Conservation (phyloP, 495 filamentous ascomycete species). For the Tetracladium setigerum region DNA sequence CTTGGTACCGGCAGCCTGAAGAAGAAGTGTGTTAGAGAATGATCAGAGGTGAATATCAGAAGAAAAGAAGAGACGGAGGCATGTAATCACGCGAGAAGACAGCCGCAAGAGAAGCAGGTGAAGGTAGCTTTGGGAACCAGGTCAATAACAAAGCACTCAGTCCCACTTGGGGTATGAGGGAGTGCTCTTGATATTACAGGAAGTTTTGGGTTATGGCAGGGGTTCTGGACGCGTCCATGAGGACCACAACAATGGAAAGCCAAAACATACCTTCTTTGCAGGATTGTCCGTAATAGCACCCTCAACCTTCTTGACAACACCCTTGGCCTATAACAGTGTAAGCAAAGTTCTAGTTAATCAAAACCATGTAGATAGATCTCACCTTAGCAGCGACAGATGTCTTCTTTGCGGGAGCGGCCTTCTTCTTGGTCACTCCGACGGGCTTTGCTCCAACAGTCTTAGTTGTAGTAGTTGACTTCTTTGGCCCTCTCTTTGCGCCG, state of each 20-base stretch:
- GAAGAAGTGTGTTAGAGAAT: background rate
- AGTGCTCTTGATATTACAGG: background rate
- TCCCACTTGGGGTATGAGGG: conserved; percentile 2
- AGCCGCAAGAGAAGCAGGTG: background rate
- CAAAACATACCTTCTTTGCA: conserved; percentile 20
- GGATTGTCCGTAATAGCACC: conserved; percentile 16
- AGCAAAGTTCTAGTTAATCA: conserved; percentile 12
- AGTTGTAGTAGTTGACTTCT: conserved; percentile 19
- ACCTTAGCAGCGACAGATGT: conserved; percentile 39
- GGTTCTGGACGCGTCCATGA: conserved; percentile 16
- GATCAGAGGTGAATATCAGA: too few relatives aligned
- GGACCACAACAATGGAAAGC: conserved; percentile 14
- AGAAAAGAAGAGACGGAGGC: too few relatives aligned
- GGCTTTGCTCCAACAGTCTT: conserved; percentile 22
- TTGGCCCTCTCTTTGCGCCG: conserved; percentile 32
- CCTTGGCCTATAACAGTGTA: conserved; percentile 35
- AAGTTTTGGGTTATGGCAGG: conserved; percentile 9
- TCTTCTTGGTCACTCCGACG: conserved; percentile 46
- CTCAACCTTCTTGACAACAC: conserved; percentile 36
- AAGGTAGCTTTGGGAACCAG: background rate
- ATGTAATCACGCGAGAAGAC: too few relatives aligned
- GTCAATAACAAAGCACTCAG: background rate
- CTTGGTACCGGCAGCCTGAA: conserved; percentile 29
- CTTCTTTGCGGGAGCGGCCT: conserved; percentile 40
- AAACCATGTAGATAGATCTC: conserved; percentile 2